phyloP scores from a whole-genome alignment of 805 yeast genomes.

The Candida nanaspora region DNA sequence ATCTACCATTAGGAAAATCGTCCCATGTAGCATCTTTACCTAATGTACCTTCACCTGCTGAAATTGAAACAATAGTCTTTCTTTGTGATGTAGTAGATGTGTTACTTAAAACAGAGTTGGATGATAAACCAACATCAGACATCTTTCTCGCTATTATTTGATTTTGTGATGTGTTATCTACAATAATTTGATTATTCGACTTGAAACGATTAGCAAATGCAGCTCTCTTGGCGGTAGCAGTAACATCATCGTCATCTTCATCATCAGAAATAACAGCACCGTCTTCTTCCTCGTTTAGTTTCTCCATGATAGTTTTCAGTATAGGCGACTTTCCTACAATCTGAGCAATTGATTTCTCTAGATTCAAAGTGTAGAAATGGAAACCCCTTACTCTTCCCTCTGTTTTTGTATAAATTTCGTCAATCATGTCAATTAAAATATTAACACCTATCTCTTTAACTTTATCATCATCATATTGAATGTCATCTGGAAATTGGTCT shows the following conservation, averaged over 20 bases:
- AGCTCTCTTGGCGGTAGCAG: constrained; percentile 27
- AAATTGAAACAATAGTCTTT: constrained; percentile 63
- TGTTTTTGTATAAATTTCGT: constrained; percentile 45
- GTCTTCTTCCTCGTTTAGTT: constrained; percentile 34
- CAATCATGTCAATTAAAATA: constrained; percentile 55
- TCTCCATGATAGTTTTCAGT: constrained; percentile 40
- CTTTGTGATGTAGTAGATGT: constrained; percentile 29
- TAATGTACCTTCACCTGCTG: constrained; percentile 74
- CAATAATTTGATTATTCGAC: constrained; percentile 24
- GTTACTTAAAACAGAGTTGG: constrained; percentile 2
- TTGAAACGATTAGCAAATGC: constrained; percentile 26
- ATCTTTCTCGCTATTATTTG: background rate
- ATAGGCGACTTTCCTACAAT: constrained; percentile 59
- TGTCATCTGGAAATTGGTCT: constrained; percentile 46
- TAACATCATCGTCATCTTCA: constrained; percentile 18
- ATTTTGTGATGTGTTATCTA: too few relatives aligned
- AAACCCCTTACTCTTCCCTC: constrained; percentile 63
- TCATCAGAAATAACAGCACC: constrained; percentile 26
- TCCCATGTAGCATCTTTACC: constrained; percentile 96
- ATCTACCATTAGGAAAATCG: constrained; percentile 93
- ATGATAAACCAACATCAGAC: background rate
- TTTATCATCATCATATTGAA: constrained; percentile 66
- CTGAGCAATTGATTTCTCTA: constrained; percentile 88
- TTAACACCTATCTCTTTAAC: constrained; percentile 83
- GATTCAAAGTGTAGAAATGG: constrained; percentile 88